A percentile compares a stretch with the other conserved stretches of the same genome.
Evolutionary conservation across 805 yeast genomes (phyloP).

Genomic region (Naumovozyma baii): DNA sequence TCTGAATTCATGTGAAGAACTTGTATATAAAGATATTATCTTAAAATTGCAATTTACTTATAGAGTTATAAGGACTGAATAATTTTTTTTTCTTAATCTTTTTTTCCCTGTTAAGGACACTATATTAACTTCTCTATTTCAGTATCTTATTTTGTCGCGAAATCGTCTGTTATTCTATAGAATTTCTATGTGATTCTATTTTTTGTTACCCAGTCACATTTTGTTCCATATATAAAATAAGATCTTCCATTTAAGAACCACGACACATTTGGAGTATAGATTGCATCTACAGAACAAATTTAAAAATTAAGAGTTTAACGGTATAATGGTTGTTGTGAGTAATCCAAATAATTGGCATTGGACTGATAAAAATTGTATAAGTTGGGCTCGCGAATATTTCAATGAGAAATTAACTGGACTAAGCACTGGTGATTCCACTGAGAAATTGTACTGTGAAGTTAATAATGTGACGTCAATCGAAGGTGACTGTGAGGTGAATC

Average conservation of each 20-base stretch:
- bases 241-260: too few species aligned
- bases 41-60: too few species aligned
- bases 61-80: too few species aligned
- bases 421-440: constrained; percentile 22
- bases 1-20: constrained; percentile 23
- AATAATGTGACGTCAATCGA: constrained; percentile 42
- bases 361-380: constrained; percentile 95
- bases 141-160: too few species aligned
- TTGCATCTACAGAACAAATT: background rate
- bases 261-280: too few species aligned
- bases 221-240: too few species aligned
- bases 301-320: background rate
- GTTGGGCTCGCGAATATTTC: constrained; percentile 81
- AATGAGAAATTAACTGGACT: constrained; percentile 47
- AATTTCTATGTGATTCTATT: too few species aligned
- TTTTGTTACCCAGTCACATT: too few species aligned
- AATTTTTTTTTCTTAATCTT: too few species aligned
- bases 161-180: too few species aligned
- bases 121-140: too few species aligned
- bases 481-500: constrained; percentile 96
- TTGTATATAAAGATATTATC: constrained; percentile 9
- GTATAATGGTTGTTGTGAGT: constrained; percentile 60
- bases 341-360: constrained; percentile 99
- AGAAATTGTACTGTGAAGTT: constrained; percentile 26
- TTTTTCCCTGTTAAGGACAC: too few species aligned